Evolutionary conservation across 2,329 filamentous ascomycete species (phyloP).

Genomic region (Decorospora gaudefroyi): DNA sequence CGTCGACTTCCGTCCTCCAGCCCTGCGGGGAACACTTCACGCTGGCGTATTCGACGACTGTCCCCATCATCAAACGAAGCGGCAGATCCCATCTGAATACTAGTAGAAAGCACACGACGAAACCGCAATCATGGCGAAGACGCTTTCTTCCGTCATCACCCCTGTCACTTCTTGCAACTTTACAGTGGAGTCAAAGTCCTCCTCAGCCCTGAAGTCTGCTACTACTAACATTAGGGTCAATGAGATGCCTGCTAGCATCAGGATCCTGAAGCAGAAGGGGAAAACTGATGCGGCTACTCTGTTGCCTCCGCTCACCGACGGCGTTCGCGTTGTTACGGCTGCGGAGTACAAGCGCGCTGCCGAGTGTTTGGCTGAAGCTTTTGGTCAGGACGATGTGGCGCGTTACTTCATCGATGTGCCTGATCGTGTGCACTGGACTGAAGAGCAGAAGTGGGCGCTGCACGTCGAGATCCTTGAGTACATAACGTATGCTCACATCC

Average conservation of each 20-base stretch:
- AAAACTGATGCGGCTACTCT: constrained; percentile 6
- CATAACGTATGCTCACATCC: constrained; percentile 73
- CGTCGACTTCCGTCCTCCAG: constrained; percentile 27
- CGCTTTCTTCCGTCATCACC: constrained; percentile 37
- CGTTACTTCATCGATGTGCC: constrained; percentile 75
- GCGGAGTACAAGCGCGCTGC: constrained; percentile 73
- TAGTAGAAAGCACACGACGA: constrained; percentile 46
- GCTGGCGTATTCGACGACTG: constrained; percentile 48
- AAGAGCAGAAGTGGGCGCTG: constrained; percentile 73
- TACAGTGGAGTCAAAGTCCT: constrained; percentile 41
- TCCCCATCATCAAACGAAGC: constrained; percentile 52
- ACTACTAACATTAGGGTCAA: constrained; percentile 37
- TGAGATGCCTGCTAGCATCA: constrained; percentile 40
- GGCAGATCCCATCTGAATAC: constrained; percentile 55
- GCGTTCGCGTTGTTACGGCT: constrained; percentile 66
- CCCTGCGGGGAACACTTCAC: constrained; percentile 41
- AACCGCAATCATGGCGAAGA: constrained; percentile 55
- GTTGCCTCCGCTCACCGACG: constrained; percentile 45
- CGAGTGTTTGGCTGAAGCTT: constrained; percentile 73
- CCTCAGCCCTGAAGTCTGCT: constrained; percentile 45
- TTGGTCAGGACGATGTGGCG: constrained; percentile 73
- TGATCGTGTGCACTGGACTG: constrained; percentile 65
- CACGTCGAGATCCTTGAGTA: constrained; percentile 79
- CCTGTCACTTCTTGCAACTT: constrained; percentile 40
- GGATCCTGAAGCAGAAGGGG: constrained; percentile 36